phyloP scores from a whole-genome alignment of 176 grass and related monocot genomes.

The Poa pratensis region DNA sequence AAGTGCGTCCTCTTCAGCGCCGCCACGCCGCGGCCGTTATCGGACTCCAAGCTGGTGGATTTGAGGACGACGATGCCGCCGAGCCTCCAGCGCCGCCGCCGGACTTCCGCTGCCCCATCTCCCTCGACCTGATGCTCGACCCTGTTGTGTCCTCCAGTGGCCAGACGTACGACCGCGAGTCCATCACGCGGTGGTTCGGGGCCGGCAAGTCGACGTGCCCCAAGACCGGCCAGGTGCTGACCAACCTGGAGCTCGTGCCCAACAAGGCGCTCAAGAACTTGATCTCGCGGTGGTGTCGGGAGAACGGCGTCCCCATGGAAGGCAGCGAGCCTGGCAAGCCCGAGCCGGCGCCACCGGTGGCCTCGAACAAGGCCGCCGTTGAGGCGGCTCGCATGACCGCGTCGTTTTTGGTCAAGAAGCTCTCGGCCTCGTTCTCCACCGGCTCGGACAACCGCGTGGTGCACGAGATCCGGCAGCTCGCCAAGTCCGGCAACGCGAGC shows the following conservation, averaged over 20 bases:
- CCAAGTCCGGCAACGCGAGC: slow-evolving; percentile 71
- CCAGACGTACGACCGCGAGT: slow-evolving; percentile 94
- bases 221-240: slow-evolving; percentile 76
- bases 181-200: slow-evolving; percentile 79
- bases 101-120: slow-evolving; percentile 93
- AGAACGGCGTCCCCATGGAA: slow-evolving; percentile 77
- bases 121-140: slow-evolving; percentile 83
- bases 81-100: slow-evolving; percentile 55
- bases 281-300: slow-evolving; percentile 85
- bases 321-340: slow-evolving; percentile 40
- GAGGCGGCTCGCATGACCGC: slow-evolving; percentile 95
- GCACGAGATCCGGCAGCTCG: slow-evolving; percentile 84
- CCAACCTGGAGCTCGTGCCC: slow-evolving; percentile 62
- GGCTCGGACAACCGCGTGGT: slow-evolving; percentile 73
- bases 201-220: slow-evolving; percentile 87
- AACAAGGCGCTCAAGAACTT: slow-evolving; percentile 92
- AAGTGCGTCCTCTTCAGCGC: slow-evolving; percentile 93
- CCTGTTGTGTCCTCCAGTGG: slow-evolving; percentile 76
- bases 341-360: slow-evolving; percentile 40
- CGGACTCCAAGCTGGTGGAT: slow-evolving; percentile 47
- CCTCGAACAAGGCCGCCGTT: slow-evolving; percentile 82
- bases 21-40: slow-evolving; percentile 57
- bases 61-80: slow-evolving; percentile 38
- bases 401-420: slow-evolving; percentile 83
- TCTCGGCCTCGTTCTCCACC: slow-evolving; percentile 52